Conservation (phyloP, 768 basidiomycete species). For the Suillus alpinus region DNA sequence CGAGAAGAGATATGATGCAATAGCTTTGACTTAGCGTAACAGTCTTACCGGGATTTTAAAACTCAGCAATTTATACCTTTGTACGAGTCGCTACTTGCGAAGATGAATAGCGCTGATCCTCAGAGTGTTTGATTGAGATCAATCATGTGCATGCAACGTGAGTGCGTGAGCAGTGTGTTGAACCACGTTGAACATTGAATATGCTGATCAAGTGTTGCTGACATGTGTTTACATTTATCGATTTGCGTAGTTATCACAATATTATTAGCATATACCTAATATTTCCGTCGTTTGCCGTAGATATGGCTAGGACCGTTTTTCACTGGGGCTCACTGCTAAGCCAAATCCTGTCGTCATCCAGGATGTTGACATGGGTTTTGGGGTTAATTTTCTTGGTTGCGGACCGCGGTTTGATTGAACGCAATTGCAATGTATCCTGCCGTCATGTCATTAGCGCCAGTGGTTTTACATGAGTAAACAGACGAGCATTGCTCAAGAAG, state of each 20-base stretch:
- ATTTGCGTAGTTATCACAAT: neutral
- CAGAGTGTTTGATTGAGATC: too few relatives aligned
- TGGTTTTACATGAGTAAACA: conserved; percentile 30
- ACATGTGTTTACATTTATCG: neutral
- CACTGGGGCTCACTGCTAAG: too few relatives aligned
- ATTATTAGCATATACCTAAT: too few relatives aligned
- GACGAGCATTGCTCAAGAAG: conserved; percentile 62
- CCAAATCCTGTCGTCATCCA: conserved; percentile 77
- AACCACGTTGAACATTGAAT: neutral
- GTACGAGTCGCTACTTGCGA: too few relatives aligned
- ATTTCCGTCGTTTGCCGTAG: too few relatives aligned
- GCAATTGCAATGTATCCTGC: conserved; percentile 85
- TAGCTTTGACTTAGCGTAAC: too few relatives aligned
- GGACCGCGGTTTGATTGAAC: conserved; percentile 54
- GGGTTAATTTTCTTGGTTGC: conserved; percentile 69
- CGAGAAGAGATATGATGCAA: too few relatives aligned
- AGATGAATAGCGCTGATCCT: too few relatives aligned
- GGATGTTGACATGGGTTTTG: conserved; percentile 62
- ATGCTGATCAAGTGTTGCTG: neutral
- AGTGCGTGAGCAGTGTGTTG: neutral
- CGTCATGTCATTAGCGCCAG: conserved; percentile 27
- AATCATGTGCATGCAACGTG: neutral
- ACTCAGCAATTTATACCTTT: too few relatives aligned
- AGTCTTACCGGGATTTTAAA: too few relatives aligned
- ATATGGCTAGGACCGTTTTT: too few relatives aligned